Evolutionary conservation across 495 filamentous ascomycete genomes (phyloP), one percentile per base, ranked within the genome.

Genomic region (Sphaerosporella brunnea): DNA sequence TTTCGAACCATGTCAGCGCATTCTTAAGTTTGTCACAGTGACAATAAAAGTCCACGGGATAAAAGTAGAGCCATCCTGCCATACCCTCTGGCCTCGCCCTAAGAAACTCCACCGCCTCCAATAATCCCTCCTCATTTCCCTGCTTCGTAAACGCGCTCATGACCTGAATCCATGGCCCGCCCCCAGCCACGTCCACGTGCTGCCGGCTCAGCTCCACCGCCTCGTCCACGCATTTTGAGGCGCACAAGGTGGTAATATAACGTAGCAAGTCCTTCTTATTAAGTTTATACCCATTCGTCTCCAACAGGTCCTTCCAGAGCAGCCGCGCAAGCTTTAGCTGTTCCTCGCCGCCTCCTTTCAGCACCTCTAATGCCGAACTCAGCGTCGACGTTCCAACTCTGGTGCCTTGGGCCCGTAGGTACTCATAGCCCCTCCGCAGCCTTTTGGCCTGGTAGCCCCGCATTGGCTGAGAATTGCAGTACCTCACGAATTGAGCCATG

Each of bases 71-170:
- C 15, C 15, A 5, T 11, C 4, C 16, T 11, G 35, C 9, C 9
- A 18, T 15, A 9, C 8, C 35, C 15, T 15, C 16, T 15, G 8
- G 8, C 9, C 18, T 15, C 35, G 7, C 58, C 54, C 20, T 25
- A 36, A 66, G 60, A 37, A 63, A 54, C 38, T 57, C 47, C 44
- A 64, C 60, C 9, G 66, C 63, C 25, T 58, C 53, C 2, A 73
- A 42, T 10, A 82, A 59, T 47, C 73, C 68, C 55, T 70, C 46
- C 52, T 75, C 65, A 45, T 76, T 72, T 8, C 71, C 71, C 51
- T 83, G 75, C 49, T 65, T 64, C 11, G 74, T 75, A 51, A 87
- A 78, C 1, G 84, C 84, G 24, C 65, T 64, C 26, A 90, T 53
- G 3, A 86, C 65, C 10, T 62, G 56, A 2, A 68, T 63, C 75